Base-by-base conservation (phyloP, 371 early-diverging fungal species). In the Mortierella sp. region DNA sequence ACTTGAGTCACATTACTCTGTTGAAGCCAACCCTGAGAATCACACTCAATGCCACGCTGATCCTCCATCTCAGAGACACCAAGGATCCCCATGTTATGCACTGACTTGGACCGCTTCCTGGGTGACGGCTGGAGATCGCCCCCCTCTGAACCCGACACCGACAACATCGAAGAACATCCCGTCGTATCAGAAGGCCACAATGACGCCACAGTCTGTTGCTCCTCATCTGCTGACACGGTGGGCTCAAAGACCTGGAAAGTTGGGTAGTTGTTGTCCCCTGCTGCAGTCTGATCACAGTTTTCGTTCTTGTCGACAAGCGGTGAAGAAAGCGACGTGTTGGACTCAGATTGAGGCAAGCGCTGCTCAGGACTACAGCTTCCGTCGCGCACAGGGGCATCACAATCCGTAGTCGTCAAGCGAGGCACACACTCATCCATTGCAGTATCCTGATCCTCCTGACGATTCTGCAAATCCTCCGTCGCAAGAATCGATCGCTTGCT, bases 31-130 rank as follows among this genome's bases (percentile, higher is more conserved):
- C 50, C 78, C 34, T n/a, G 24, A 26, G 58, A 38, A 58, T 74
- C 80, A 16, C 77, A 70, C 38, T 74, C 81, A 42, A 77, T 81
- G 13, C 77, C 74, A 13, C 81, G 81, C 19, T 70, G 52, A 48
- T 58, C 44, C 54, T 58, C 44, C 54, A 58, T n/a, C 6, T 70
- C 81, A 0, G 44, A 77, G 5, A 16, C 28, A n/a, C 34, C 21
- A 6, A 52, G 3, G 19, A 48, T 52, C 3, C 57, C 72, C 54
- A 57, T 58, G 28, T 65, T 63, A 11, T 63, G 60, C 24, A 72
- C 76, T 11, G 80, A 80, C 34, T 73, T 72, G 45, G 76, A 70
- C 11, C 80, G 76, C 34, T 76, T 75, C 72, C 76, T 70, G 31
- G 75, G 60, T 11, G 80, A 80, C 7, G 75, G 76, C 44, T 80